Evolutionary conservation across 768 basidiomycete genomes (phyloP).

Genomic region (Collybia sordida): DNA sequence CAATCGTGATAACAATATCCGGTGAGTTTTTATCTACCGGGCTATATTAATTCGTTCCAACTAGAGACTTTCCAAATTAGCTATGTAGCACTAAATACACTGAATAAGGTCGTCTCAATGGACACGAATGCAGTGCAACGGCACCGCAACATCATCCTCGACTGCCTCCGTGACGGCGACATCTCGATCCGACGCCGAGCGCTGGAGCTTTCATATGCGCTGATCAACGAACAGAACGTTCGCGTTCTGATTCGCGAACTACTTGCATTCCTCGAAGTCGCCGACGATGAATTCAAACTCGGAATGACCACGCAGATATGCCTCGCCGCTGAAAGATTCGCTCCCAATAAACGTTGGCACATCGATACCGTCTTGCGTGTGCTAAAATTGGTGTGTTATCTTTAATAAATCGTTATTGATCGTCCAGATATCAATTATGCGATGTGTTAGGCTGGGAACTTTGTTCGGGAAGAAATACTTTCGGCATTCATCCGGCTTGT

Average conservation of each 20-base stretch:
- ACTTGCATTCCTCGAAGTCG: slow-evolving; percentile 94
- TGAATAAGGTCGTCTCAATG: slow-evolving; percentile 97
- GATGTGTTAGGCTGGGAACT: slow-evolving; percentile 83
- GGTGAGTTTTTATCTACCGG: slow-evolving; percentile 47
- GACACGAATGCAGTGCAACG: slow-evolving; percentile 98
- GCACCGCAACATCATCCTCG: slow-evolving; percentile 97
- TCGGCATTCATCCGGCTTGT: slow-evolving; percentile 95
- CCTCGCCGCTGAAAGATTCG: slow-evolving; percentile 92
- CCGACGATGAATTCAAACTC: slow-evolving; percentile 98
- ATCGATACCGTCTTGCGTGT: slow-evolving; percentile 96
- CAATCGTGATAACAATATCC: slow-evolving; percentile 98
- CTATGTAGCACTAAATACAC: slow-evolving; percentile 96
- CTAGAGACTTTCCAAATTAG: slow-evolving; percentile 36
- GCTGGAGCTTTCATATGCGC: slow-evolving; percentile 93
- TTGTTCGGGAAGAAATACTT: slow-evolving; percentile 93
- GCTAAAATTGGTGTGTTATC: slow-evolving; percentile 73
- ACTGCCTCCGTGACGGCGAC: slow-evolving; percentile 98
- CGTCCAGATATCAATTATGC: background rate
- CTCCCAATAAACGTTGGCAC: slow-evolving; percentile 98
- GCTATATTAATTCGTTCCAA: background rate
- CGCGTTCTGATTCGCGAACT: slow-evolving; percentile 90
- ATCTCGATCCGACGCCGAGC: slow-evolving; percentile 98
- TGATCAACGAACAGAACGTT: slow-evolving; percentile 94
- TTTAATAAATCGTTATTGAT: background rate
- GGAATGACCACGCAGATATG: slow-evolving; percentile 98